Conservation (phyloP, 2,329 filamentous ascomycete genomes). For the Sclerotinia nivalis region DNA sequence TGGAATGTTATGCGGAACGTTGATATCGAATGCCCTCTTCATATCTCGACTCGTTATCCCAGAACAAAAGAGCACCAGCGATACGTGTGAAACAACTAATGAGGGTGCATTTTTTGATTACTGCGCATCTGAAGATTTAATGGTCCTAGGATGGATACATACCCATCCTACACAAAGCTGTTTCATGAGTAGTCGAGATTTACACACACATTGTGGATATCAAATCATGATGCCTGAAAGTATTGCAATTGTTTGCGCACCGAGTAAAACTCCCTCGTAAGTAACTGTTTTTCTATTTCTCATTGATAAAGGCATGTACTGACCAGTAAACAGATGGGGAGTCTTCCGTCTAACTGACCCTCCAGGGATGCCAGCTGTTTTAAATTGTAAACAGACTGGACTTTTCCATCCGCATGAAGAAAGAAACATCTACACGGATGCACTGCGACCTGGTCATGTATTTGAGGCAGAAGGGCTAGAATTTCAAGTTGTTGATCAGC, state of each 20-base stretch:
- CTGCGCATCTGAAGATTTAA: slow-evolving; percentile 50
- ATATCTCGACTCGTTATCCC: slow-evolving; percentile 87
- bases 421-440: slow-evolving; percentile 45
- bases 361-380: slow-evolving; percentile 81
- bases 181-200: slow-evolving; percentile 92
- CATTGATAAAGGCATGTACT: slow-evolving; percentile 11
- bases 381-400: slow-evolving; percentile 73
- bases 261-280: slow-evolving; percentile 73
- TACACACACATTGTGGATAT: slow-evolving; percentile 93
- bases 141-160: slow-evolving; percentile 73
- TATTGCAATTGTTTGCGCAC: slow-evolving; percentile 95
- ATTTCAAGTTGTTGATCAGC: slow-evolving; percentile 67
- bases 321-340: slow-evolving; percentile 64
- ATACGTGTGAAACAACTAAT: slow-evolving; percentile 94
- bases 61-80: slow-evolving; percentile 83
- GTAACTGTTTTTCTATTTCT: slow-evolving; percentile 40
- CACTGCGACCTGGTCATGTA: slow-evolving; percentile 56
- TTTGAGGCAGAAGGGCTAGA: slow-evolving; percentile 56
- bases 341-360: slow-evolving; percentile 93
- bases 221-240: slow-evolving; percentile 96
- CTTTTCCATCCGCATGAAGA: slow-evolving; percentile 76
- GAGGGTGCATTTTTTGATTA: slow-evolving; percentile 85
- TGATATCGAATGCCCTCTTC: slow-evolving; percentile 92
- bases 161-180: slow-evolving; percentile 96
- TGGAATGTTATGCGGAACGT: slow-evolving; percentile 86